Conservation (phyloP, 2,329 filamentous ascomycete genomes). For the Fusarium irregulare region DNA sequence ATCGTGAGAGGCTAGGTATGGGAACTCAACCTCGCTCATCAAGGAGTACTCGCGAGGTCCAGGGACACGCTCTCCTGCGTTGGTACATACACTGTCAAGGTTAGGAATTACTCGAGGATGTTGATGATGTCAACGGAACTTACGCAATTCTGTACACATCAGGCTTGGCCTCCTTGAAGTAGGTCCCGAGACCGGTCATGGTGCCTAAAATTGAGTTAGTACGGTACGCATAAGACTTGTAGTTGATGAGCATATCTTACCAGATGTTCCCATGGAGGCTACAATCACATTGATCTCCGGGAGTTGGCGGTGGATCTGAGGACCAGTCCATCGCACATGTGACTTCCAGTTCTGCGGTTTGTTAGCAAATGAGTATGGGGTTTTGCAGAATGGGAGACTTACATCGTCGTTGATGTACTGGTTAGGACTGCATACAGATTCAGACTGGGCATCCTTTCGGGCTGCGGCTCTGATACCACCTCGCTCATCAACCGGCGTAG, state of each 20-base stretch:
- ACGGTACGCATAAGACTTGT: neutral
- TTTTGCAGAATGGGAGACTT: neutral
- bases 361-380: conserved; percentile 3
- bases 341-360: conserved; percentile 60
- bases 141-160: conserved; percentile 56
- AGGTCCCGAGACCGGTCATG: conserved; percentile 62
- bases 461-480: conserved; percentile 49
- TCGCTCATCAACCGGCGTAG: conserved; percentile 48
- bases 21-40: conserved; percentile 65
- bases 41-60: conserved; percentile 65
- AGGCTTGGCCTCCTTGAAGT: conserved; percentile 63
- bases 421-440: conserved; percentile 48
- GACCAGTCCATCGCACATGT: conserved; percentile 69
- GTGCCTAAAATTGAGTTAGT: conserved; percentile 48
- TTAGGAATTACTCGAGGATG: conserved; percentile 4
- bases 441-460: conserved; percentile 46
- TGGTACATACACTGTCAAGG: conserved; percentile 63
- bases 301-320: conserved; percentile 67
- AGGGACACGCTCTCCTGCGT: conserved; percentile 66
- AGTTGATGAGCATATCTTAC: conserved; percentile 9
- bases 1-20: conserved; percentile 66
- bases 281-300: conserved; percentile 67
- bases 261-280: conserved; percentile 64
- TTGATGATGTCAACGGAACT: neutral
- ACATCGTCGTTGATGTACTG: conserved; percentile 52